Conservation (phyloP, 768 basidiomycete genomes). For the Pluteus cervinus region DNA sequence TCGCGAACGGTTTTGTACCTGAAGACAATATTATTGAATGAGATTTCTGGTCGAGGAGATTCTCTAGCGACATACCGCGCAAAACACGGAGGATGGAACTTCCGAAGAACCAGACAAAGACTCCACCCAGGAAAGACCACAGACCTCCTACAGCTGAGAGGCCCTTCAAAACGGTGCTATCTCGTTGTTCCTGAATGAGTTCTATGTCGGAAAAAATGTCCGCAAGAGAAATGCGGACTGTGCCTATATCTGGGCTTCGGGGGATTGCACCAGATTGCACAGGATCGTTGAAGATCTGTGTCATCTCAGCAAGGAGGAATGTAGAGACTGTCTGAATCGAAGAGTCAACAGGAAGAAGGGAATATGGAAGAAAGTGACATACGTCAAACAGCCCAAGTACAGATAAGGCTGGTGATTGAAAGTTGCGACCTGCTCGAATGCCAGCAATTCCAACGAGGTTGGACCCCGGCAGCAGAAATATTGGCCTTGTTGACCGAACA, state of each 20-base stretch:
- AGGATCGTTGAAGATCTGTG: slow-evolving; percentile 9
- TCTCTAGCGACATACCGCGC: slow-evolving; percentile 11
- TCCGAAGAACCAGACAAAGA: slow-evolving; percentile 17
- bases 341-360: background rate
- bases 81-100: slow-evolving; percentile 11
- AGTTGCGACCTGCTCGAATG: slow-evolving; percentile 5
- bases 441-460: slow-evolving; percentile 10
- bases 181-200: slow-evolving; percentile 12
- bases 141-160: slow-evolving; percentile 17
- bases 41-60: background rate
- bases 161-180: slow-evolving; percentile 13
- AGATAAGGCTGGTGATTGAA: slow-evolving; percentile 6
- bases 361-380: background rate
- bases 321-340: slow-evolving; percentile 9
- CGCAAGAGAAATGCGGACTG: slow-evolving; percentile 10
- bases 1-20: slow-evolving; percentile 3
- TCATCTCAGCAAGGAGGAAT: slow-evolving; percentile 9
- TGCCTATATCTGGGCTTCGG: slow-evolving; percentile 6
- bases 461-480: slow-evolving; percentile 11
- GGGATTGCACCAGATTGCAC: slow-evolving; percentile 5
- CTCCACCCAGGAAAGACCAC: slow-evolving; percentile 15
- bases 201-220: slow-evolving; percentile 9
- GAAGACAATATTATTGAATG: slow-evolving; percentile 1
- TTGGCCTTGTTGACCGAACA: slow-evolving; percentile 9
- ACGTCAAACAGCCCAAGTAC: slow-evolving; percentile 12